A percentile compares a stretch with the other conserved stretches of the same genome.
phyloP scores from a whole-genome alignment of 2,329 filamentous ascomycete genomes.

The Paramyrothecium sp. region DNA sequence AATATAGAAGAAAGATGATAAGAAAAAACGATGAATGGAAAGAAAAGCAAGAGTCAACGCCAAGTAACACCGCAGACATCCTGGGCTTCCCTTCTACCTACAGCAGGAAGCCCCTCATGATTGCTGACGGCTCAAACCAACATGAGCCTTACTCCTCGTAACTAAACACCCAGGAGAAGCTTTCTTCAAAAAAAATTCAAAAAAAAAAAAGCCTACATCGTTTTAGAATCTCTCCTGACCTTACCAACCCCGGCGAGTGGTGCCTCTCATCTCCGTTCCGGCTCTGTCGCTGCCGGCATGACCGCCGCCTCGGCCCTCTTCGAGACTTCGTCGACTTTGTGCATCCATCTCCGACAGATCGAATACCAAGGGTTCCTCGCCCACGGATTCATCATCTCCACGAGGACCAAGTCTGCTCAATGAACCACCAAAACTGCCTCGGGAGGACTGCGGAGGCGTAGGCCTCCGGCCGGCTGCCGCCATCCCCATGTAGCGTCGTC shows the following conservation, averaged over 20 bases:
- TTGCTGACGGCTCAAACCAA: too few species aligned
- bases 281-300: conserved; percentile 38
- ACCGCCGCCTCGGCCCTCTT: conserved; percentile 45
- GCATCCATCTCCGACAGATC: conserved; percentile 70
- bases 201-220: neutral
- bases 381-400: conserved; percentile 48
- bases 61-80: neutral
- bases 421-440: conserved; percentile 44
- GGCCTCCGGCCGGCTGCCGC: conserved; percentile 32
- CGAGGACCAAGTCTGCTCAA: conserved; percentile 31
- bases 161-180: too few species aligned
- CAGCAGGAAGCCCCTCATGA: too few species aligned
- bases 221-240: neutral
- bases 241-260: conserved; percentile 35
- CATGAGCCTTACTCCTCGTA: too few species aligned
- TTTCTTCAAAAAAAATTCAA: too few species aligned
- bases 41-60: neutral
- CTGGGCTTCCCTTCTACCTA: too few species aligned
- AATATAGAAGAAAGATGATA: neutral
- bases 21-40: too few species aligned
- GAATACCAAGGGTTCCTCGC: conserved; percentile 71
- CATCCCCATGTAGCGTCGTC: conserved; percentile 46
- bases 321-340: conserved; percentile 55
- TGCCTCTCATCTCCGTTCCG: conserved; percentile 37
- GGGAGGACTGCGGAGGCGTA: conserved; percentile 42